Evolutionary conservation across 2,329 filamentous ascomycete genomes (phyloP), one percentile per base, ranked within the genome.

Genomic region (Fusarium domesticum): DNA sequence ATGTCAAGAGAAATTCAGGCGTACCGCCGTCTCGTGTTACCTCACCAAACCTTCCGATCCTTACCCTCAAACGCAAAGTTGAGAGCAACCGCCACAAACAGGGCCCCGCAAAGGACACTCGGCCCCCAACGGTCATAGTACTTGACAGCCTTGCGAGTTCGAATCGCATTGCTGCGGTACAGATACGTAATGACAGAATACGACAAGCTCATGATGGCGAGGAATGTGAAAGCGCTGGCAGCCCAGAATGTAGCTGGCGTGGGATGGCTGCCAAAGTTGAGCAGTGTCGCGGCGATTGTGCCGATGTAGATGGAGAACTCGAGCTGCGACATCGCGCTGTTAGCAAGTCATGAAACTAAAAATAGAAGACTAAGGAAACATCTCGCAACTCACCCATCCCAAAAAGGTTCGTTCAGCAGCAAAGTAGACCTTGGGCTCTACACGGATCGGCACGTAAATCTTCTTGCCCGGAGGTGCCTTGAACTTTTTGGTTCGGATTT

Each of bases 401-500:
- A 98, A 78, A 70, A 96, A 98, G 1, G 93, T 98, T 53, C 93
- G 82, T 69, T 98, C 93, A 1, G 90, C 91, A 17, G 93, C 93
- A 64, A 98, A 96, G 68, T 90, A 96, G 39, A 98, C 93, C 71
- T 98, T 98, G 25, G 93, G 93, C 68, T 98, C 93, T 25, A 98
- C 91, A 37, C 93, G 84, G 43, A 97, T 85, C 12, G 92, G 92
- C 18, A 98, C 93, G 61, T 97, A 92, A 47, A 98, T 97, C 66
- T 88, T 88, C 80, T 91, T 92, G 42, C 87, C 87, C 65, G 81
- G 84, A 11, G 87, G 87, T 7, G 87, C 87, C 64, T 82, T 84
- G 71, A 90, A 81, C 56, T 70, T 75, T 65, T 75, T 79, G 20
- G 66, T 73, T 51, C 77, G 74, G 18, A 84, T 75, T 69, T 83